A percentile compares a stretch with the other conserved stretches of the same genome.
phyloP scores from a whole-genome alignment of 2,329 filamentous ascomycete genomes.

The Tolypocladium paradoxum region DNA sequence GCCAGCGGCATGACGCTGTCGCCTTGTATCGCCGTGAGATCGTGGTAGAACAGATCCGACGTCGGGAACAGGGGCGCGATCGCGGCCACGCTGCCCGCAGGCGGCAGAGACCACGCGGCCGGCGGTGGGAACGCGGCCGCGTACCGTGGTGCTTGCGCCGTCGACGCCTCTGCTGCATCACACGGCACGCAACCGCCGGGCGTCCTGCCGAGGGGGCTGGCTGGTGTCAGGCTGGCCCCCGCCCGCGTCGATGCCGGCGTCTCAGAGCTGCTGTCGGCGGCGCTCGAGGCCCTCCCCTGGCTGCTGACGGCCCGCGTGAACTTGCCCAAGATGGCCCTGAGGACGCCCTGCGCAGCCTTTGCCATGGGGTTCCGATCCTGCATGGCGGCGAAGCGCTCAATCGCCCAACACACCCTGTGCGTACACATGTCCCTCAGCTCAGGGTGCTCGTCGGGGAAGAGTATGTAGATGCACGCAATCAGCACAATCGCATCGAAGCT shows the following conservation, averaged over 20 bases:
- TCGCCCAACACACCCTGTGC: constrained; percentile 49
- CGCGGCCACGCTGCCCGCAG: constrained; percentile 35
- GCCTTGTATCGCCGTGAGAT: constrained; percentile 34
- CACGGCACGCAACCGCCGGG: neutral
- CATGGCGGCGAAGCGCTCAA: constrained; percentile 48
- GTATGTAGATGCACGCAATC: constrained; percentile 48
- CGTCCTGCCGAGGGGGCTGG: neutral
- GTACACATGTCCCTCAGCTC: constrained; percentile 34
- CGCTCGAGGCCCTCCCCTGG: constrained; percentile 8
- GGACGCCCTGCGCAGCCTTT: constrained; percentile 40
- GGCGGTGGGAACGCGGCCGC: neutral
- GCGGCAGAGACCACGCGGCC: constrained; percentile 29
- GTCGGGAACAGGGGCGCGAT: constrained; percentile 47
- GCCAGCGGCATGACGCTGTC: constrained; percentile 6
- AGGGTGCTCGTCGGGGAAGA: constrained; percentile 45
- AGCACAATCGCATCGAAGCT: constrained; percentile 55
- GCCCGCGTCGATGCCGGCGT: constrained; percentile 4
- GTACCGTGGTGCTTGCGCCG: neutral
- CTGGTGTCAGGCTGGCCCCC: neutral
- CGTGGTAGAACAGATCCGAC: constrained; percentile 46
- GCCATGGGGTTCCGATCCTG: constrained; percentile 41
- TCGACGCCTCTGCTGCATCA: neutral
- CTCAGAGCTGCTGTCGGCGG: constrained; percentile 7
- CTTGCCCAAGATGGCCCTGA: constrained; percentile 43
- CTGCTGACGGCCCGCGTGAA: constrained; percentile 38